These are phyloP conservation scores for Russula sp. DNA, from an alignment of 768 basidiomycete genomes.

Conservation along the genomic window DNA sequence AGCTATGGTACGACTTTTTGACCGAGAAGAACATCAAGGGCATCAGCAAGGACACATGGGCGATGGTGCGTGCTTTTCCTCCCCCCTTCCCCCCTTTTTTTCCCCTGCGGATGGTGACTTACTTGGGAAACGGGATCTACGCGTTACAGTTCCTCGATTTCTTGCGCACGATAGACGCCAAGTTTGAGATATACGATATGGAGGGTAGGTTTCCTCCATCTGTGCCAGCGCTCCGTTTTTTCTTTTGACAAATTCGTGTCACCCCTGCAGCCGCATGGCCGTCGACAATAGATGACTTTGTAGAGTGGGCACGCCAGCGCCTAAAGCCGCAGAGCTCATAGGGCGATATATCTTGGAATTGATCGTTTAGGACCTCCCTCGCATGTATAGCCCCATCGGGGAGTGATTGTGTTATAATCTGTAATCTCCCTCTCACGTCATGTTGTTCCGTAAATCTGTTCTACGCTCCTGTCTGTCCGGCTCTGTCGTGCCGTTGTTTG, in stretches of 20 bases:
- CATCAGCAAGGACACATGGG: slow-evolving; percentile 85
- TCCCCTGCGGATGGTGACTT: background rate
- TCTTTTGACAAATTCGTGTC: slow-evolving; percentile 18
- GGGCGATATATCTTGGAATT: background rate
- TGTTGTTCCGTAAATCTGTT: background rate
- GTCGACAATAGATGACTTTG: slow-evolving; percentile 81
- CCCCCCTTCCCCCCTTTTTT: background rate
- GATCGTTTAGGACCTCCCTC: background rate
- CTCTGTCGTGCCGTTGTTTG: background rate
- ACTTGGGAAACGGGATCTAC: background rate
- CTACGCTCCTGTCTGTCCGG: background rate
- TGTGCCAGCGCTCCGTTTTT: slow-evolving; percentile 3
- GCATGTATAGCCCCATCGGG: background rate
- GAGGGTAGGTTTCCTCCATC: slow-evolving; percentile 46
- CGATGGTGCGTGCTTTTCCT: slow-evolving; percentile 53
- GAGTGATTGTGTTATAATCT: background rate
- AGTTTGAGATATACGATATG: slow-evolving; percentile 66
- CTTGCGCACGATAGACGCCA: slow-evolving; percentile 64
- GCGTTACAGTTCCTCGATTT: slow-evolving; percentile 67
- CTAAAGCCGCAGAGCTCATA: slow-evolving; percentile 23
- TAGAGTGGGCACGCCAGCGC: slow-evolving; percentile 53
- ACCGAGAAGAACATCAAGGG: slow-evolving; percentile 60
- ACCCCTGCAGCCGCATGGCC: slow-evolving; percentile 68
- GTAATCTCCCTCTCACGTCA: background rate
- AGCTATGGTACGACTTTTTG: slow-evolving; percentile 80